Evolutionary conservation across 352 stramenopile species (phyloP).

Genomic region (Pythium insidiosum): DNA sequence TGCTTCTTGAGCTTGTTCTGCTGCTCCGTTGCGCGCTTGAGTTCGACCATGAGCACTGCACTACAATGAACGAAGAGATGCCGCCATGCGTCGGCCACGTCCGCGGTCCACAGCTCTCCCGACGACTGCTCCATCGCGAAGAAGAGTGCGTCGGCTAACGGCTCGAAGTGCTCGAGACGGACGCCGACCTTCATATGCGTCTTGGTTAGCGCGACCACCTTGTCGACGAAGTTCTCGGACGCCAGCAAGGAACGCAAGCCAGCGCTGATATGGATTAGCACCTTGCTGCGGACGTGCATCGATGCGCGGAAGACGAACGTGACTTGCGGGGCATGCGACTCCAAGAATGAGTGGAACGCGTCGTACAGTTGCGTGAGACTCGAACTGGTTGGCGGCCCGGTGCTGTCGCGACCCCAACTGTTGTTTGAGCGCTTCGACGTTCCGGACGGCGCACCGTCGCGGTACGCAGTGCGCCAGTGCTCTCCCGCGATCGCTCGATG

Average conservation of each 20-base stretch:
- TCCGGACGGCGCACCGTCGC: slow-evolving; percentile 9
- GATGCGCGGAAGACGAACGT: slow-evolving; percentile 35
- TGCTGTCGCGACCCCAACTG: slow-evolving; percentile 7
- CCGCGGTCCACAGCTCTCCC: slow-evolving; percentile 22
- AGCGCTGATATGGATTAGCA: slow-evolving; percentile 83
- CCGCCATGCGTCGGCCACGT: slow-evolving; percentile 31
- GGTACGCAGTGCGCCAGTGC: slow-evolving; percentile 29
- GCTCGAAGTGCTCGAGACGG: slow-evolving; percentile 84
- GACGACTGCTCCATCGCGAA: slow-evolving; percentile 53
- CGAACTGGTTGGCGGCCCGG: slow-evolving; percentile 12
- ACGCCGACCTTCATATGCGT: slow-evolving; percentile 80
- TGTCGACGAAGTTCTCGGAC: slow-evolving; percentile 39
- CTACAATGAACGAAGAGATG: slow-evolving; percentile 28
- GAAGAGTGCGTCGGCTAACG: slow-evolving; percentile 80
- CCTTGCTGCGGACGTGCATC: slow-evolving; percentile 69
- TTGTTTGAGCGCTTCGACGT: slow-evolving; percentile 7
- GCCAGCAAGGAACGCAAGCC: slow-evolving; percentile 32
- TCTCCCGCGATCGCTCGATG: slow-evolving; percentile 19
- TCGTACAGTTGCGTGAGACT: slow-evolving; percentile 35
- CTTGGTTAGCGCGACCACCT: slow-evolving; percentile 54
- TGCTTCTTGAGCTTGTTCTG: not conserved
- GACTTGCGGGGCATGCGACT: slow-evolving; percentile 27
- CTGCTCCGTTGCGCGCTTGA: slow-evolving; percentile 9
- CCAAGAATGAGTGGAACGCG: slow-evolving; percentile 33
- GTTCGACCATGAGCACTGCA: slow-evolving; percentile 23